Evolutionary conservation across 495 filamentous ascomycete genomes (phyloP).

Genomic region (Xylaria acuta): DNA sequence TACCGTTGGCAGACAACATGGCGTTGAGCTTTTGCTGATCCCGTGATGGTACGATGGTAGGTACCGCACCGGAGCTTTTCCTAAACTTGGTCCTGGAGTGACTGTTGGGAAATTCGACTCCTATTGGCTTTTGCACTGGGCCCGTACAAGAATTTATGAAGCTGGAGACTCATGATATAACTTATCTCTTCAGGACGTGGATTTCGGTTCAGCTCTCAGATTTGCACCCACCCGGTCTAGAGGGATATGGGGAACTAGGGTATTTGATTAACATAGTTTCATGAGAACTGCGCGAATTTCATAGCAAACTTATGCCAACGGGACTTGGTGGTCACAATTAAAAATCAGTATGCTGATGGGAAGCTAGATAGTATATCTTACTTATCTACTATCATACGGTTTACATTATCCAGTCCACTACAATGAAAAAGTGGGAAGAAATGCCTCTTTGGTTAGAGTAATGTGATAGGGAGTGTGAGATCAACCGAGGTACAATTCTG

Average conservation of each 20-base stretch:
- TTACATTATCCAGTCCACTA: neutral
- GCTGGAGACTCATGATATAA: neutral
- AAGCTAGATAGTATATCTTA: too few species aligned
- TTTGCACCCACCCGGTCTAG: too few species aligned
- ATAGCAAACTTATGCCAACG: neutral
- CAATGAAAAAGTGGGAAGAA: neutral
- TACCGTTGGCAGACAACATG: neutral
- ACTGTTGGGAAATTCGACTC: too few species aligned
- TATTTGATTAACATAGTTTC: neutral
- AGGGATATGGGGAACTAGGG: neutral
- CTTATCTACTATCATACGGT: too few species aligned
- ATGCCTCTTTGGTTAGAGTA: conserved; percentile 16
- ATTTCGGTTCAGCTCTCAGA: neutral
- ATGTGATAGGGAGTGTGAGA: conserved; percentile 26
- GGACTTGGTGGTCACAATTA: neutral
- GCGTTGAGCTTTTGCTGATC: neutral
- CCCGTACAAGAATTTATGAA: too few species aligned
- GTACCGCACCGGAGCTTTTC: too few species aligned
- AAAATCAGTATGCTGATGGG: too few species aligned
- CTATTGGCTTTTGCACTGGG: neutral
- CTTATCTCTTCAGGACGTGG: neutral
- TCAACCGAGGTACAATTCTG: conserved; percentile 35
- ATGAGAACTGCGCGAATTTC: neutral
- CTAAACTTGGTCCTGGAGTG: neutral
- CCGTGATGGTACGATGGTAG: too few species aligned